Evolutionary conservation across 2,329 filamentous ascomycete genomes (phyloP).

Genomic region (Dryadomyces quercivorus): DNA sequence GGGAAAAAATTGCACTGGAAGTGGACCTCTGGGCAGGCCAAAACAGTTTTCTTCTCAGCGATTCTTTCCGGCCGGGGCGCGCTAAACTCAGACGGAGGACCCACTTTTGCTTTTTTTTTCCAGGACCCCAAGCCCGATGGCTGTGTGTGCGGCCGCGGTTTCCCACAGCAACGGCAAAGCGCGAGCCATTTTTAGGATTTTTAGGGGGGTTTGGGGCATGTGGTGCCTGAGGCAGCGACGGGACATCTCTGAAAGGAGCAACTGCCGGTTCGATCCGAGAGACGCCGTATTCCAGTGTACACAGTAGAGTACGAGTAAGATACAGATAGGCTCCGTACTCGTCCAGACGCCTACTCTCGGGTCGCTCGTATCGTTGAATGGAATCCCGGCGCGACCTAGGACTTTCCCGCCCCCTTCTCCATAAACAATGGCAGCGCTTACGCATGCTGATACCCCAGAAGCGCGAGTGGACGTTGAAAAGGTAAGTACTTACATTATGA

Average conservation of each 20-base stretch:
- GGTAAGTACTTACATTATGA: too few relatives aligned
- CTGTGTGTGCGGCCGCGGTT: constrained; percentile 1
- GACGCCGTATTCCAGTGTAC: neutral
- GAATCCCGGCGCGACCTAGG: too few relatives aligned
- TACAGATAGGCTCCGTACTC: neutral
- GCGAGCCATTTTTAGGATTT: neutral
- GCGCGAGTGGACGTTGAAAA: too few relatives aligned
- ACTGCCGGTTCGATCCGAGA: constrained; percentile 9
- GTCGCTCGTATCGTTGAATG: too few relatives aligned
- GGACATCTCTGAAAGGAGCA: neutral
- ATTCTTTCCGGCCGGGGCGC: constrained; percentile 35
- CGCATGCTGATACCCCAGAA: too few relatives aligned
- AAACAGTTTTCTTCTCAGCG: constrained; percentile 30
- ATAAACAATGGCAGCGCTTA: too few relatives aligned
- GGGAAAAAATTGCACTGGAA: constrained; percentile 33
- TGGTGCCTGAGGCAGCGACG: constrained; percentile 7
- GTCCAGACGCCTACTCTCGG: neutral
- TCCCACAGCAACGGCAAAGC: constrained; percentile 9
- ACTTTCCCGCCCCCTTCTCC: too few relatives aligned
- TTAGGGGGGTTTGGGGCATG: neutral
- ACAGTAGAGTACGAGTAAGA: neutral
- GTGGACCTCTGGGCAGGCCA: neutral
- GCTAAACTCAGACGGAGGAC: constrained; percentile 11
- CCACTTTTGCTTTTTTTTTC: constrained; percentile 1
- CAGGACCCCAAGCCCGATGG: neutral